Base-by-base conservation (phyloP, 2,329 filamentous ascomycete species). In the Mollisia scopiformis region DNA sequence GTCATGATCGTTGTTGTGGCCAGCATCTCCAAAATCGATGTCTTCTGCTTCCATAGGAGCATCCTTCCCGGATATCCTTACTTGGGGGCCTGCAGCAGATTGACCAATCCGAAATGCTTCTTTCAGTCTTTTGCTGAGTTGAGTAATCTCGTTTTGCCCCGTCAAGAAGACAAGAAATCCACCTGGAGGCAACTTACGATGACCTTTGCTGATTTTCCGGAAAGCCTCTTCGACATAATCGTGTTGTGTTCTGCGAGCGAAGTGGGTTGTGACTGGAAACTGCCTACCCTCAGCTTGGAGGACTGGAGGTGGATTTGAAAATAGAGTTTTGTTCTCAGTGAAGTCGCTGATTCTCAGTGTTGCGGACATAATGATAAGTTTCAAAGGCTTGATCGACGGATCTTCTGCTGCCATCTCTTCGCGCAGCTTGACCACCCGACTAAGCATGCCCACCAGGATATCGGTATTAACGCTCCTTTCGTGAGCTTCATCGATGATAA, bases 401-500 rank as follows among this genome's bases (percentile, higher is more conserved):
- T 95, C 85, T 73, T 95, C 89, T 62, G 84, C 79, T 7, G 86
- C 85, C 77, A 97, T 84, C 39, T 92, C 86, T 56, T 89, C 85
- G 61, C 95, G 86, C 57, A 97, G 79, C 68, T 92, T 92, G 51
- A 97, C 91, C 33, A 98, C 93, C 71, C 94, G 87, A 72, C 93
- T 97, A 16, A 98, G 86, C 87, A 99, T 96, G 54, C 95, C 95
- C 67, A 99, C 93, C n/a, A 99, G 79, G 41, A 99, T 96, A 74
- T 99, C 96, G 0, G 96, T 99, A 72, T 99, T 98, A 70, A 97
- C 91, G 71, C 93, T 98, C 69, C 96, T 87, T 75, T 99, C 95
- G 78, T 99, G 95, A 1, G 95, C 95, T 76, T 99, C 95, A 71
- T 99, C 95, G 62, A 99, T 94, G 52, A 99, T 86, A 55, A 99